A percentile compares a stretch with the other conserved stretches of the same genome.
phyloP scores from a whole-genome alignment of 345 rosid species.

The Trapa bicornis region DNA sequence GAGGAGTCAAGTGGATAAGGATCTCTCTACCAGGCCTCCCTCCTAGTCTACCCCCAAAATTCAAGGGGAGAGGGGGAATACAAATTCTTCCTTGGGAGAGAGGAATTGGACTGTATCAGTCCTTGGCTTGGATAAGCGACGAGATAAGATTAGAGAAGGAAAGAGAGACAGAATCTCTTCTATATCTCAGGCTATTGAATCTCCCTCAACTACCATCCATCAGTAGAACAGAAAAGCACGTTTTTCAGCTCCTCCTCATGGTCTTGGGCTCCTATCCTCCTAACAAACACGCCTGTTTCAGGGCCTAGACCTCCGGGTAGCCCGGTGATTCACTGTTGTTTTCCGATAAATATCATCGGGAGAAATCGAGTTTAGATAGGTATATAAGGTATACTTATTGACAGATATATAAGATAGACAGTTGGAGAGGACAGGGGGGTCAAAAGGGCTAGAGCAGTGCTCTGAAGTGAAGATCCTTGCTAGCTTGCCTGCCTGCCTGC shows the following conservation, averaged over 20 bases:
- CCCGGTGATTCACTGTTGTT: not conserved
- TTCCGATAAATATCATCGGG: no score
- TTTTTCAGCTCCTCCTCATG: slow-evolving; percentile 7
- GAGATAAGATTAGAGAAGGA: no score
- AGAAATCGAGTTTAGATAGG: no score
- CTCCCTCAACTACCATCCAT: slow-evolving; percentile 1
- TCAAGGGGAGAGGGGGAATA: not conserved
- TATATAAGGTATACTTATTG: no score
- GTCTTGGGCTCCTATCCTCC: slow-evolving; percentile 3
- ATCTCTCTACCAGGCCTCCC: not conserved
- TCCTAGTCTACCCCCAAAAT: not conserved
- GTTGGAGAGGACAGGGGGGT: not conserved
- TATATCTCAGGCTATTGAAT: slow-evolving; percentile 1
- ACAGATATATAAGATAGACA: not conserved
- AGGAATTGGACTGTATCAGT: not conserved
- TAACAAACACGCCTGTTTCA: not conserved
- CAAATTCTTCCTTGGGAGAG: not conserved
- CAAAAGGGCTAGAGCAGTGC: not conserved
- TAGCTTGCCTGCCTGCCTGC: no score
- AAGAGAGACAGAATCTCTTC: not conserved
- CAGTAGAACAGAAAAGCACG: not conserved
- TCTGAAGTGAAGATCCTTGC: no score
- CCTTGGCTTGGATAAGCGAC: not conserved
- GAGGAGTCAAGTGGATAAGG: not conserved
- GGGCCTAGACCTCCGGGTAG: not conserved